phyloP scores from a whole-genome alignment of 1,284 basidiomycete genomes.

The Pterula multifida region DNA sequence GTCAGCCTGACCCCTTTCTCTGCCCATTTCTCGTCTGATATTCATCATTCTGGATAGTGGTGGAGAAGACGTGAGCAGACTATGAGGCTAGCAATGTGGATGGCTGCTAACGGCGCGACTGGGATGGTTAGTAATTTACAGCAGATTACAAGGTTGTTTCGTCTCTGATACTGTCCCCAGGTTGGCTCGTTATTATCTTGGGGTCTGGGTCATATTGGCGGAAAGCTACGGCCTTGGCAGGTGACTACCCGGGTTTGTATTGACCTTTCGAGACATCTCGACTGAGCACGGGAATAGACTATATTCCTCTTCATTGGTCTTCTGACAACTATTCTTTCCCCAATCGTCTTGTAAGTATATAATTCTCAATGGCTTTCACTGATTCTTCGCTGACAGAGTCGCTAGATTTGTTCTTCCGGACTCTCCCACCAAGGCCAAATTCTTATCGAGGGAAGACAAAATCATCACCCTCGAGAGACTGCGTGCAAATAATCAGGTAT shows the following conservation, averaged over 20 bases:
- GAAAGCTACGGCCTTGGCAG: conserved; percentile 24
- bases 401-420: conserved; percentile 26
- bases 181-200: conserved; percentile 29
- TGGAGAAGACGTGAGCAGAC: conserved; percentile 34
- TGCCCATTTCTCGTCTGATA: neutral
- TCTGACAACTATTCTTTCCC: conserved; percentile 29
- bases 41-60: conserved; percentile 19
- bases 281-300: no score
- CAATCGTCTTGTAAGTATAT: conserved; percentile 27
- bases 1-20: conserved; percentile 9
- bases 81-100: conserved; percentile 28
- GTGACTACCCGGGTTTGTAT: no score
- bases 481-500: conserved; percentile 26
- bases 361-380: neutral
- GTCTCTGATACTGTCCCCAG: no score
- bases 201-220: conserved; percentile 29
- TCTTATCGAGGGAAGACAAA: conserved; percentile 28
- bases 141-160: neutral
- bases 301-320: conserved; percentile 40
- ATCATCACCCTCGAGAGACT: conserved; percentile 30
- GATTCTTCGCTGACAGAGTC: neutral
- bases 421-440: conserved; percentile 25
- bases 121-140: conserved; percentile 15
- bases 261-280: neutral
- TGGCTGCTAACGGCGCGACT: conserved; percentile 27